phyloP scores from a whole-genome alignment of 495 filamentous ascomycete genomes.

The Penicillium canescens region DNA sequence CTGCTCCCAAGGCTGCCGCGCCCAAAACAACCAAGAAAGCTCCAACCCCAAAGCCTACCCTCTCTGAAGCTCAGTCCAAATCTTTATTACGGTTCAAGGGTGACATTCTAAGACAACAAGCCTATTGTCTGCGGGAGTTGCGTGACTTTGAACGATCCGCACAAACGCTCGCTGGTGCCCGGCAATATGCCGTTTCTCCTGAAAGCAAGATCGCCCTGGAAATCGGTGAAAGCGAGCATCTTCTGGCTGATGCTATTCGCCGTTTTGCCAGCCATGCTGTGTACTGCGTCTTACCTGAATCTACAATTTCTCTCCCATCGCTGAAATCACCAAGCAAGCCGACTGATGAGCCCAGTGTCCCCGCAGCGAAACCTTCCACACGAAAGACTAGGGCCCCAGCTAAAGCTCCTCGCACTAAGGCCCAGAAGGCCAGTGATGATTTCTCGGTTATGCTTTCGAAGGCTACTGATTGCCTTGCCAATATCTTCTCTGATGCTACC shows the following conservation, averaged over 20 bases:
- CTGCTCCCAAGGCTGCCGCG: conserved; percentile 28
- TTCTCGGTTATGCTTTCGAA: conserved; percentile 44
- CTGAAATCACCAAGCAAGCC: conserved; percentile 39
- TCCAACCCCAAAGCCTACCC: conserved; percentile 22
- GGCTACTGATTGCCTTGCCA: conserved; percentile 38
- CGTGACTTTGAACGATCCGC: conserved; percentile 43
- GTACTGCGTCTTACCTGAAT: conserved; percentile 87
- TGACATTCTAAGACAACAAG: conserved; percentile 65
- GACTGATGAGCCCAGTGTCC: conserved; percentile 16
- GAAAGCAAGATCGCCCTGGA: conserved; percentile 43
- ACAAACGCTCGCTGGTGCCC: conserved; percentile 29
- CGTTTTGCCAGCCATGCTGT: conserved; percentile 77
- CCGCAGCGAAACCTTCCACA: conserved; percentile 22
- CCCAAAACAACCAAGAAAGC: conserved; percentile 30
- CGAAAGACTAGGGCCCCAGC: conserved; percentile 30
- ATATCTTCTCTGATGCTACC: conserved; percentile 39
- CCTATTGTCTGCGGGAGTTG: conserved; percentile 43
- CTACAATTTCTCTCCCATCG: conserved; percentile 80
- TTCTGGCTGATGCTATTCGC: conserved; percentile 58
- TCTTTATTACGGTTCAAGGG: conserved; percentile 59
- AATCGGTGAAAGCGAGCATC: conserved; percentile 48
- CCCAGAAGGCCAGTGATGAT: conserved; percentile 38
- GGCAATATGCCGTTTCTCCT: conserved; percentile 34
- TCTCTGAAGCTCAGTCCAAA: conserved; percentile 50
- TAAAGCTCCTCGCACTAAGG: conserved; percentile 28